Percentiles rank a stretch among this genome's conserved stretches.
Conservation (phyloP, 495 filamentous ascomycete genomes). For the Durotheca rogersii region DNA sequence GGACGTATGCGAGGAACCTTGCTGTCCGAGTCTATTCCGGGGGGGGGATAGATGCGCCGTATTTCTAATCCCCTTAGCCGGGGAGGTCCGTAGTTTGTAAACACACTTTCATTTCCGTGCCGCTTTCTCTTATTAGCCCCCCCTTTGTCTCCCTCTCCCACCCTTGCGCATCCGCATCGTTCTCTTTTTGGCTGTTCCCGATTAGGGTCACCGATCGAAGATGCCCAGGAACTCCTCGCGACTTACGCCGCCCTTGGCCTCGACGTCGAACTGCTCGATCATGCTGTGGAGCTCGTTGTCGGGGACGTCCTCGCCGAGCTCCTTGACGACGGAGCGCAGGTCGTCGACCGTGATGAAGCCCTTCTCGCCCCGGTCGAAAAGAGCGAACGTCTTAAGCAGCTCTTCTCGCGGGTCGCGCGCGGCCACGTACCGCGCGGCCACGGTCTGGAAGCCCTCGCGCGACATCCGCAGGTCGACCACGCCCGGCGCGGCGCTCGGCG, state of each 20-base stretch:
- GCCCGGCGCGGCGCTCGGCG: conserved; percentile 25
- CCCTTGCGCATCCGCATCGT: background rate
- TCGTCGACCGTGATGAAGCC: conserved; percentile 85
- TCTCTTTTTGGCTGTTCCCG: background rate
- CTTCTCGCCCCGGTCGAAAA: conserved; percentile 76
- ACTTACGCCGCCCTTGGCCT: conserved; percentile 85
- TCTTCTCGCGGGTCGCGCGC: conserved; percentile 86
- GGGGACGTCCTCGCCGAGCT: conserved; percentile 86
- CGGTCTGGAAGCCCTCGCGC: conserved; percentile 69
- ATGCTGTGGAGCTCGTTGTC: conserved; percentile 92
- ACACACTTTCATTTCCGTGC: background rate
- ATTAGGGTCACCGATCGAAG: conserved; percentile 33
- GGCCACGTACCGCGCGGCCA: conserved; percentile 77
- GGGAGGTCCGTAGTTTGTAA: no score
- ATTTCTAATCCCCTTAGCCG: no score
- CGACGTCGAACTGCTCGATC: conserved; percentile 98
- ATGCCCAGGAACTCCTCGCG: conserved; percentile 79
- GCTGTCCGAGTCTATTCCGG: no score
- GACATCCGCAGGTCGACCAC: conserved; percentile 63
- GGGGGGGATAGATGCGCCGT: no score
- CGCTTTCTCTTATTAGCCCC: background rate
- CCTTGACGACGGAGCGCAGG: conserved; percentile 80
- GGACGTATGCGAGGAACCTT: background rate
- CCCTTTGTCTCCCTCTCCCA: background rate
- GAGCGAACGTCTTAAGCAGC: conserved; percentile 84